Evolutionary conservation across 2,329 filamentous ascomycete species (phyloP).

Genomic region (Trichoderma afroharzianum): DNA sequence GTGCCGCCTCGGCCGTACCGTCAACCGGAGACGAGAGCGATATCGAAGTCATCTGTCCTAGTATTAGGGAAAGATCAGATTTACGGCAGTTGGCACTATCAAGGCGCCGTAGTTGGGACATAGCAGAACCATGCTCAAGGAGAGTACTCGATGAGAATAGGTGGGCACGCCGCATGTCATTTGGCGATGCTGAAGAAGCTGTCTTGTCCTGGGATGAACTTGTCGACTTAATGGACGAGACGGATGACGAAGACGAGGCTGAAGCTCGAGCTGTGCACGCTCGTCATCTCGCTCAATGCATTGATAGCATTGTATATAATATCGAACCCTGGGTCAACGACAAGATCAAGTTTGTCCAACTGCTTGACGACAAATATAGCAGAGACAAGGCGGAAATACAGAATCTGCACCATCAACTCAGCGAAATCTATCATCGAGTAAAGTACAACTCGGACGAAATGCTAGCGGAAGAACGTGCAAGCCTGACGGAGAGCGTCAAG

Average conservation of each 20-base stretch:
- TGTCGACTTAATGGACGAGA: slow-evolving; percentile 36
- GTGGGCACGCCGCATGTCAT: slow-evolving; percentile 71
- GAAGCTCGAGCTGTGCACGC: slow-evolving; percentile 49
- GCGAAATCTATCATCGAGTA: slow-evolving; percentile 66
- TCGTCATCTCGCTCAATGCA: slow-evolving; percentile 49
- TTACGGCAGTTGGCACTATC: slow-evolving; percentile 49
- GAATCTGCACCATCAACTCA: slow-evolving; percentile 63
- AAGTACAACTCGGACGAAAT: slow-evolving; percentile 66
- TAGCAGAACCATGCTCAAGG: slow-evolving; percentile 29
- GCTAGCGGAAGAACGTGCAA: slow-evolving; percentile 63
- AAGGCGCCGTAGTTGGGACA: slow-evolving; percentile 58
- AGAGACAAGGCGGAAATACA: slow-evolving; percentile 64
- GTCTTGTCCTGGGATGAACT: slow-evolving; percentile 63
- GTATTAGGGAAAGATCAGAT: slow-evolving; percentile 30
- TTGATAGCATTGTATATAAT: slow-evolving; percentile 49
- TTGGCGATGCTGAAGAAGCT: slow-evolving; percentile 72
- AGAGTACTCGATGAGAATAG: slow-evolving; percentile 51
- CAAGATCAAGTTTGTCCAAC: slow-evolving; percentile 54
- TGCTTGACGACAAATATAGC: slow-evolving; percentile 59
- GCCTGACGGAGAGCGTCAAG: slow-evolving; percentile 67
- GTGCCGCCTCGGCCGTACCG: slow-evolving; percentile 53
- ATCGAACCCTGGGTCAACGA: slow-evolving; percentile 59
- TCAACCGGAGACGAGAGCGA: slow-evolving; percentile 54
- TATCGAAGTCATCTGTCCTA: not conserved
- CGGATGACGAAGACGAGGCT: slow-evolving; percentile 27